Evolutionary conservation across 306 rosid genomes (phyloP).

Genomic region (Parietaria judaica): DNA sequence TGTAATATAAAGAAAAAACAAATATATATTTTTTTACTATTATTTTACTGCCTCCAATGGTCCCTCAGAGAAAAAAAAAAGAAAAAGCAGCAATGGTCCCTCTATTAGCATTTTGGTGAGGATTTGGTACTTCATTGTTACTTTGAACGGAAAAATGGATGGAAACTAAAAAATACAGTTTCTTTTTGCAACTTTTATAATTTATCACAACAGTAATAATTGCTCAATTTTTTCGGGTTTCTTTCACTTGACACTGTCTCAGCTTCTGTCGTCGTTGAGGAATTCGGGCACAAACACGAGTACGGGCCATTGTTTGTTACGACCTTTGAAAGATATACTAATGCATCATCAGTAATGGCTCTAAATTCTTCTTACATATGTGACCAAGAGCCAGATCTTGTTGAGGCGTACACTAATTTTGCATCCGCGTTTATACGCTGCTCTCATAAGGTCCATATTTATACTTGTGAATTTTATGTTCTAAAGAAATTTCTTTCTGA

Average conservation of each 20-base stretch:
- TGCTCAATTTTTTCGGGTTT: not conserved
- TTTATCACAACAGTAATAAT: too few species aligned
- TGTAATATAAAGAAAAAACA: not conserved
- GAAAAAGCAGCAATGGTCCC: too few species aligned
- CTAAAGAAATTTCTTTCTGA: not conserved
- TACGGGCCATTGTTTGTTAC: conserved; percentile 75
- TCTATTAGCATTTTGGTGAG: too few species aligned
- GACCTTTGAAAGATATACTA: conserved; percentile 80
- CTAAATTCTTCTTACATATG: conserved; percentile 88
- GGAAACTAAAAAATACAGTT: too few species aligned
- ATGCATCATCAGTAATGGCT: conserved; percentile 79
- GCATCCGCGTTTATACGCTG: conserved; percentile 72
- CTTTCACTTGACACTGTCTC: conserved; percentile 21
- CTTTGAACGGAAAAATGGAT: too few species aligned
- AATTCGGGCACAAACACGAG: conserved; percentile 77
- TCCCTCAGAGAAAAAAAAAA: too few species aligned
- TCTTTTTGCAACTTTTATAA: too few species aligned
- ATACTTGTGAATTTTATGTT: not conserved
- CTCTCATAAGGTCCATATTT: conserved; percentile 51
- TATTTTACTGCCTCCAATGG: too few species aligned
- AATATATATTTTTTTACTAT: not conserved
- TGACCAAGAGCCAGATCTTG: conserved; percentile 98
- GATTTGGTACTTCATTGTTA: too few species aligned
- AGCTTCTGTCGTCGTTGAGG: conserved; percentile 92
- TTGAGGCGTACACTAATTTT: conserved; percentile 90